Percentiles rank a stretch among this genome's conserved stretches.
Evolutionary conservation across 2,329 filamentous ascomycete genomes (phyloP).

Genomic region (Neopestalotiopsis sp.): DNA sequence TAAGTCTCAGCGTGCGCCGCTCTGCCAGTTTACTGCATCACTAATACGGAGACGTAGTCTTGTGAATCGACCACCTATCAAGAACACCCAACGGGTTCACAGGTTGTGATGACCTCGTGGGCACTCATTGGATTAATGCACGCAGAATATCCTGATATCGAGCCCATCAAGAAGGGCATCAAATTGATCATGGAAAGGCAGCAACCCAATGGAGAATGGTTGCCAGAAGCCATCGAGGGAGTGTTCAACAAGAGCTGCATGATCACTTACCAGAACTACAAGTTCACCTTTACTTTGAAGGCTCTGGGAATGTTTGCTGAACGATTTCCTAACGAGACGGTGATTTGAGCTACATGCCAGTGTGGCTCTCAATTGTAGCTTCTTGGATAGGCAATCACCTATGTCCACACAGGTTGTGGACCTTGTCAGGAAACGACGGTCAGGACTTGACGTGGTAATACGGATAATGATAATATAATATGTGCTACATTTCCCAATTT

Average conservation of each 20-base stretch:
- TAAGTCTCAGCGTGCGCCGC: conserved; percentile 37
- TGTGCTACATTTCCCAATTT: not conserved
- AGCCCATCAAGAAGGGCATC: conserved; percentile 75
- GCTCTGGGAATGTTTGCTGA: conserved; percentile 88
- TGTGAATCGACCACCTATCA: conserved; percentile 79
- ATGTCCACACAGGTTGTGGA: no score
- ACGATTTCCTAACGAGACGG: conserved; percentile 69
- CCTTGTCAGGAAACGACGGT: no score
- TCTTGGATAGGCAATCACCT: not conserved
- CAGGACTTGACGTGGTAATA: not conserved
- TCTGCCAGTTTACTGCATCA: conserved; percentile 4
- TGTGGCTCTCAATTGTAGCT: not conserved
- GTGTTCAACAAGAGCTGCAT: conserved; percentile 99
- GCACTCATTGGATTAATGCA: conserved; percentile 82
- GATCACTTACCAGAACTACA: conserved; percentile 99
- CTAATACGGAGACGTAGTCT: conserved; percentile 50
- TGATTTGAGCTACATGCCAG: conserved; percentile 38
- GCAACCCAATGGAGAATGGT: conserved; percentile 89
- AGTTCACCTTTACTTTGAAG: conserved; percentile 94
- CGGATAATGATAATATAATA: not conserved
- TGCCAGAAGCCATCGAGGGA: conserved; percentile 94
- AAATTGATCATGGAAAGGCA: conserved; percentile 85
- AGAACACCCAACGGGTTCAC: conserved; percentile 76
- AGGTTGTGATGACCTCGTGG: conserved; percentile 96
- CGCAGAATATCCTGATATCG: conserved; percentile 78